Percentiles rank a stretch among this genome's conserved stretches.
phyloP scores from a whole-genome alignment of 768 basidiomycete genomes.

The Xerocomellus chrysenteron region DNA sequence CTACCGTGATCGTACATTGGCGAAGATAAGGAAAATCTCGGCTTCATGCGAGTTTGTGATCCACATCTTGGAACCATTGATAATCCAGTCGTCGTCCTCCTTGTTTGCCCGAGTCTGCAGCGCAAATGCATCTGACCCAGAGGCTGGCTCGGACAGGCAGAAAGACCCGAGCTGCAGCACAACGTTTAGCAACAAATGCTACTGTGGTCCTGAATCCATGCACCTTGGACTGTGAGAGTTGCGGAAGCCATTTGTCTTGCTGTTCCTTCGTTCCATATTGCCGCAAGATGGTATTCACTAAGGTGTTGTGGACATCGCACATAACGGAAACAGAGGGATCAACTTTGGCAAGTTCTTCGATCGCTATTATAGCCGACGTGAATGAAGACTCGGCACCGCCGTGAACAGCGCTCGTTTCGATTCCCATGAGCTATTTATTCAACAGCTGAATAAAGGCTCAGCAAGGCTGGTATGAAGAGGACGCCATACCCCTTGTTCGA shows the following conservation, averaged over 20 bases:
- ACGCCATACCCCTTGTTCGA: slow-evolving; percentile 85
- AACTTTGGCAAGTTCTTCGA: slow-evolving; percentile 95
- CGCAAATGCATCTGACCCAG: slow-evolving; percentile 97
- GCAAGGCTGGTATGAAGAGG: not conserved
- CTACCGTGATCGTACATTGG: slow-evolving; percentile 62
- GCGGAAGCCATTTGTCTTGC: slow-evolving; percentile 85
- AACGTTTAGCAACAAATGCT: not conserved
- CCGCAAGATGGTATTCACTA: slow-evolving; percentile 93
- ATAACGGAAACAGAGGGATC: slow-evolving; percentile 96
- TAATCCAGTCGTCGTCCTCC: slow-evolving; percentile 79
- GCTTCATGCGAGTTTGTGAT: slow-evolving; percentile 95
- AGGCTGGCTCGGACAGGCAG: slow-evolving; percentile 88
- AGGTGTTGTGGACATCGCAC: slow-evolving; percentile 98
- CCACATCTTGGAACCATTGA: slow-evolving; percentile 99
- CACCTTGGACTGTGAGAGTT: slow-evolving; percentile 76
- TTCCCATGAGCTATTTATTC: slow-evolving; percentile 83
- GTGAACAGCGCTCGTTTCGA: slow-evolving; percentile 82
- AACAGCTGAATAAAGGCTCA: not conserved
- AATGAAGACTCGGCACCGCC: slow-evolving; percentile 91
- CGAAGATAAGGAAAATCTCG: slow-evolving; percentile 91
- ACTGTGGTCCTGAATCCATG: not conserved
- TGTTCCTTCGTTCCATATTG: slow-evolving; percentile 83
- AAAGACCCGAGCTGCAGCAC: slow-evolving; percentile 83
- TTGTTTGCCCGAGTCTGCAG: slow-evolving; percentile 90
- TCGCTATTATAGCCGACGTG: slow-evolving; percentile 91